Percentiles rank a stretch among this genome's conserved stretches.
Conservation (phyloP, 768 basidiomycete species). For the Phlegmacium glaucopus region DNA sequence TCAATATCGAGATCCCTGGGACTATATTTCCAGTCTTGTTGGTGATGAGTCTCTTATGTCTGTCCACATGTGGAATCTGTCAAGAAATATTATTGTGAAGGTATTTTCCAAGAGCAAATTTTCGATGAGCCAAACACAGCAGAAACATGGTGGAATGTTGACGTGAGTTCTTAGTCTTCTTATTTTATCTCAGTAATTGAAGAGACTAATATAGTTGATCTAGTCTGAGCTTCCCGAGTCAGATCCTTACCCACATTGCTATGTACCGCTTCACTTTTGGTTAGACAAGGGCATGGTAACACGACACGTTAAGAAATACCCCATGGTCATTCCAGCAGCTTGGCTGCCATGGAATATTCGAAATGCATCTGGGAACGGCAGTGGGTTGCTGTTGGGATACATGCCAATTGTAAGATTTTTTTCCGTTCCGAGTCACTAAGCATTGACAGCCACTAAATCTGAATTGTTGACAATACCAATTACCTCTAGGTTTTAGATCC, state of each 20-base stretch:
- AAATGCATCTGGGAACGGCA: conserved; percentile 32
- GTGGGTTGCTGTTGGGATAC: conserved; percentile 25
- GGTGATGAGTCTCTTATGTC: conserved; percentile 17
- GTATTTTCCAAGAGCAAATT: conserved; percentile 12
- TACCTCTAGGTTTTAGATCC: conserved; percentile 21
- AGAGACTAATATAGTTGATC: not conserved
- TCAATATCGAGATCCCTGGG: conserved; percentile 27
- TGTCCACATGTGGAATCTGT: conserved; percentile 17
- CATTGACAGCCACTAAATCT: too few species aligned
- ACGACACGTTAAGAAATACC: conserved; percentile 23
- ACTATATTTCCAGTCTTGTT: conserved; percentile 18
- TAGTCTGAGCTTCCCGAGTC: conserved; percentile 16
- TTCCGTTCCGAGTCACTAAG: not conserved
- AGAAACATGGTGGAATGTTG: conserved; percentile 24
- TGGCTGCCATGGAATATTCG: conserved; percentile 26
- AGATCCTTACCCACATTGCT: conserved; percentile 19
- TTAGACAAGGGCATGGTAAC: conserved; percentile 28
- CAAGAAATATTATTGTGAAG: conserved; percentile 19
- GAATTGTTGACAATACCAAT: not conserved
- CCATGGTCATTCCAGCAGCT: conserved; percentile 22
- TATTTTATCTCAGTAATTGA: not conserved
- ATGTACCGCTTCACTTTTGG: conserved; percentile 27
- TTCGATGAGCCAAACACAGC: conserved; percentile 27
- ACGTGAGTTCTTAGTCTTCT: conserved; percentile 18
- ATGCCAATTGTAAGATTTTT: conserved; percentile 22